These are phyloP conservation scores for Multifurca ochricompacta DNA, from an alignment of 768 basidiomycete species.

Conservation along the genomic window DNA sequence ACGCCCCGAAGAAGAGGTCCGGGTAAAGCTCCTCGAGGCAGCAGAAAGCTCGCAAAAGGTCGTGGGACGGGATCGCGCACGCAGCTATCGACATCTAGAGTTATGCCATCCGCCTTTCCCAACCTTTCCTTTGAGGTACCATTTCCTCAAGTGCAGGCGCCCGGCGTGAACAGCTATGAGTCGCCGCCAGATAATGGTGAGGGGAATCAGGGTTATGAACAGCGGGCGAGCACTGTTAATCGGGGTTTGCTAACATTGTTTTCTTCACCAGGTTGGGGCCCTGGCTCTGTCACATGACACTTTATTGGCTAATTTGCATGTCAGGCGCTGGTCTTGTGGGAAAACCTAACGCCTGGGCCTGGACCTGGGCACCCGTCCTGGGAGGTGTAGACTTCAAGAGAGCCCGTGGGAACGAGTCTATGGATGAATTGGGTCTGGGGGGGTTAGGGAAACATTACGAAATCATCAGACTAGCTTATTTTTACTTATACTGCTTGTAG, in stretches of 20 bases:
- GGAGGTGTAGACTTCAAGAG: not conserved
- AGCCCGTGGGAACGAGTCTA: not conserved
- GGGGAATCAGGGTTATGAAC: not conserved
- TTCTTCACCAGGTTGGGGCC: conserved; percentile 3
- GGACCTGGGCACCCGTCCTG: not conserved
- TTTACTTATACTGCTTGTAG: conserved; percentile 10
- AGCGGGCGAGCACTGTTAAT: conserved; percentile 2
- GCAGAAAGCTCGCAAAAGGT: conserved; percentile 18
- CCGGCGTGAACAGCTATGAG: not conserved
- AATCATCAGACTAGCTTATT: conserved; percentile 7
- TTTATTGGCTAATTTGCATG: not conserved
- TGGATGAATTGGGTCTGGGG: not conserved
- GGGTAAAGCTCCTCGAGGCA: conserved; percentile 63
- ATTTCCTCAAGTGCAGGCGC: conserved; percentile 1
- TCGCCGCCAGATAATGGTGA: not conserved
- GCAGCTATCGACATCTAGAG: not conserved
- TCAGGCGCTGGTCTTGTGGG: not conserved
- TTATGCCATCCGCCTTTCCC: not conserved
- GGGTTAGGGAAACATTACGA: not conserved
- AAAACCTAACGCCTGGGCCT: no score
- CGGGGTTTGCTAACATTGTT: not conserved
- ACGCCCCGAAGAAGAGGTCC: conserved; percentile 57
- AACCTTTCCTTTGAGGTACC: conserved; percentile 1
- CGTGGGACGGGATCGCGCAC: not conserved
- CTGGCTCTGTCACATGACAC: conserved; percentile 4